These are phyloP conservation scores for Ceratobasidium sp. DNA, from an alignment of 1,284 basidiomycete genomes.

Conservation along the genomic window DNA sequence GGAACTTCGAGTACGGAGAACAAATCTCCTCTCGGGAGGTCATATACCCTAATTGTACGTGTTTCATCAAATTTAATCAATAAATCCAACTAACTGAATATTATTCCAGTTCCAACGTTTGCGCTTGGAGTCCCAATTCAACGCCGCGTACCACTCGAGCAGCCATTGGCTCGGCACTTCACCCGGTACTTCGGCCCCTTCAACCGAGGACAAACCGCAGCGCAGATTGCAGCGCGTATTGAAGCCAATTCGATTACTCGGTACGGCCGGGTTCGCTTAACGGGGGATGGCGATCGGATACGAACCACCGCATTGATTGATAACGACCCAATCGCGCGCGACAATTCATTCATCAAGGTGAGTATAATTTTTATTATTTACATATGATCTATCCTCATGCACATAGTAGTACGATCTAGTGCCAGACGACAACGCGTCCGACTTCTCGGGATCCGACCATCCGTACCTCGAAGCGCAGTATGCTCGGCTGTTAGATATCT, in stretches of 20 bases:
- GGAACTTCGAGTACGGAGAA: neutral
- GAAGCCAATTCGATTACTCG: constrained; percentile 10
- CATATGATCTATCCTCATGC: neutral
- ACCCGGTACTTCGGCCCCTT: constrained; percentile 9
- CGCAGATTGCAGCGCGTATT: neutral
- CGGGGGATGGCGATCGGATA: neutral
- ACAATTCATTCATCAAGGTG: constrained; percentile 31
- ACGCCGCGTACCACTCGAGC: neutral
- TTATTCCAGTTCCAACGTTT: neutral
- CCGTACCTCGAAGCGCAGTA: neutral
- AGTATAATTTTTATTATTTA: neutral
- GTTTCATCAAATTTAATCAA: neutral
- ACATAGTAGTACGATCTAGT: neutral
- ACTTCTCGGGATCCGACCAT: neutral
- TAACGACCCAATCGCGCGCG: neutral
- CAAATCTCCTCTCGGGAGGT: neutral
- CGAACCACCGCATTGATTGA: neutral
- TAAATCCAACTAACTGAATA: neutral
- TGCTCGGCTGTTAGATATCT: constrained; percentile 16
- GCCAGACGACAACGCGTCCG: neutral
- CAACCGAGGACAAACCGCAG: neutral
- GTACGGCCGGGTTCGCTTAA: constrained; percentile 13
- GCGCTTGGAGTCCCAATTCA: neutral
- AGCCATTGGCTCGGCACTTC: neutral
- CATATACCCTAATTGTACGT: constrained; percentile 26